Base-by-base conservation (phyloP, 768 basidiomycete genomes). In the Arthromyces matolae region DNA sequence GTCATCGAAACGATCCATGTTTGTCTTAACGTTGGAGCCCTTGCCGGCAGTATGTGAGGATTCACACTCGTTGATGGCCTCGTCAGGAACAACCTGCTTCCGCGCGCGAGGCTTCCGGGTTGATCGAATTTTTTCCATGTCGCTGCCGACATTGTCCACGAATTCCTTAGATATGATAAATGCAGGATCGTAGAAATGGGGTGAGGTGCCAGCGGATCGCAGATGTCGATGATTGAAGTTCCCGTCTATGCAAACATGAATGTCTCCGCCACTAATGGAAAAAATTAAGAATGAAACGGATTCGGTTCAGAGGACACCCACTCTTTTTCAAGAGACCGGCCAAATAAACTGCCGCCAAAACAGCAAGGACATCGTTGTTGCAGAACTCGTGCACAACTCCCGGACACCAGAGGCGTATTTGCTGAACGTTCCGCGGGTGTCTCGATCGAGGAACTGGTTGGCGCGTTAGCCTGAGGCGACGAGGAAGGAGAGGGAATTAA, bases 201-300 rank as follows among this genome's bases (percentile, higher is more conserved):
- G 64, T 22, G 64, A 59, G 35, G 72, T 60, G 4, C 68, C 69
- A 0, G 61, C 64, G 4, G 49, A 40, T 1, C 40, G 16, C 2
- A 58, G 40, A 43, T 76, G 72, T 0, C 61, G 52, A 45, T 75
- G 69, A 38, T 69, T 65, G 49, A 73, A 73, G 31, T 70, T 71
- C 0, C 69, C 68, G 57, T 74, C 70, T 0, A 59, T 56, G 0
- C 60, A 60, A 1, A 74, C 51, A 31, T 71, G 69, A 8, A 73
- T 56, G 45, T 74, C 69, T 2, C 60, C 64, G 0, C 72, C 69
- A 1, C 68, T 64, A 18, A 3, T 14, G 16, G 14, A 22, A n/a
- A 12, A 33, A 24, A 24, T 22, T n/a, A n/a, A n/a, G n/a, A n/a
- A n/a, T n/a, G n/a, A n/a, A n/a, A n/a, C n/a, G n/a, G n/a, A n/a